These are phyloP conservation scores for Candida sakaeoensis DNA, from an alignment of 805 yeast species.

Conservation along the genomic window DNA sequence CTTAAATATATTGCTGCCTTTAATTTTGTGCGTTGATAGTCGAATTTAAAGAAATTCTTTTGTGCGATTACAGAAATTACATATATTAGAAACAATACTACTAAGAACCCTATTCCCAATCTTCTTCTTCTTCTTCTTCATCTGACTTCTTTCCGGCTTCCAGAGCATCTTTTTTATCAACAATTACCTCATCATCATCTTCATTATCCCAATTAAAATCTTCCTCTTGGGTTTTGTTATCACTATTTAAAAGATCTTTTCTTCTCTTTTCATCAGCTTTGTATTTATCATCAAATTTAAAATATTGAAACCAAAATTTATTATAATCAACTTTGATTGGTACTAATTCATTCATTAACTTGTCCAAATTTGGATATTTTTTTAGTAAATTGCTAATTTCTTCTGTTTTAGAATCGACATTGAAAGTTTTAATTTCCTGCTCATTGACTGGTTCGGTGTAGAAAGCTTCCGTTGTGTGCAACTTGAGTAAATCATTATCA, in stretches of 20 bases:
- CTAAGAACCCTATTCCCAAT: conserved; percentile 44
- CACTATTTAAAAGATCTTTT: conserved; percentile 49
- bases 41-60: not conserved
- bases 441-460: conserved; percentile 10
- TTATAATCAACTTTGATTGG: conserved; percentile 58
- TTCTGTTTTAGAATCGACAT: conserved; percentile 46
- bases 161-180: conserved; percentile 1
- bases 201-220: conserved; percentile 52
- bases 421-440: conserved; percentile 26
- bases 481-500: conserved; percentile 36
- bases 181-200: conserved; percentile 28
- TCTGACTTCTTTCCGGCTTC: not conserved
- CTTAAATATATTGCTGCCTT: not conserved
- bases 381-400: conserved; percentile 47
- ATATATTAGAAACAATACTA: not conserved
- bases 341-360: conserved; percentile 59
- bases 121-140: conserved; percentile 34
- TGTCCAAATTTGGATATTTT: conserved; percentile 44
- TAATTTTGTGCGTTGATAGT: conserved; percentile 1
- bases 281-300: conserved; percentile 49
- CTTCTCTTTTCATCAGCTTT: conserved; percentile 62
- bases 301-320: conserved; percentile 75
- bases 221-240: conserved; percentile 40
- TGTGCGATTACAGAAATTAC: no score
- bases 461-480: conserved; percentile 30